A percentile compares a stretch with the other conserved stretches of the same genome.
Evolutionary conservation across 352 stramenopile species (phyloP).

Genomic region (Globisporangium camurandrum): DNA sequence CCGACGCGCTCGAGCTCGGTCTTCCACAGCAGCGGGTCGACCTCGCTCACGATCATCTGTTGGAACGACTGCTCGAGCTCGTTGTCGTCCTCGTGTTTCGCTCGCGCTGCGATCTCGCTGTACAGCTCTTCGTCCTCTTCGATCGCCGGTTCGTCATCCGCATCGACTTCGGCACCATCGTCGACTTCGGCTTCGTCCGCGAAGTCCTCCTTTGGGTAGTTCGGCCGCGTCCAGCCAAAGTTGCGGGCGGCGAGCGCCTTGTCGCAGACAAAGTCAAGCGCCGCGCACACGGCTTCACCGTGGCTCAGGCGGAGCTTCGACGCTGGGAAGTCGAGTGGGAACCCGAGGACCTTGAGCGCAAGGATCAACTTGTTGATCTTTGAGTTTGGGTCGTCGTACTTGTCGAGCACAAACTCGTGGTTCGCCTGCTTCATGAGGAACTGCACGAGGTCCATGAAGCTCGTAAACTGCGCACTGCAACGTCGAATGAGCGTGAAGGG

Average conservation of each 20-base stretch:
- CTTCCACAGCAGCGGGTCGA: conserved; percentile 77
- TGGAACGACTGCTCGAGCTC: conserved; percentile 71
- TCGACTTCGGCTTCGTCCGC: conserved; percentile 53
- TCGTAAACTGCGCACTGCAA: conserved; percentile 66
- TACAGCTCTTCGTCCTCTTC: conserved; percentile 33
- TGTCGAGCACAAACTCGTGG: conserved; percentile 80
- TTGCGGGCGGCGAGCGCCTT: conserved; percentile 54
- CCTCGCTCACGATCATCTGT: conserved; percentile 81
- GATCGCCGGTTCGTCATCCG: conserved; percentile 9
- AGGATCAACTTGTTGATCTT: conserved; percentile 86
- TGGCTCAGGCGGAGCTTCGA: conserved; percentile 74
- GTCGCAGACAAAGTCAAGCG: conserved; percentile 80
- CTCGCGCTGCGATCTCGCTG: conserved; percentile 40
- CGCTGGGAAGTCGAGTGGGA: conserved; percentile 72
- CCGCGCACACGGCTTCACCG: conserved; percentile 63
- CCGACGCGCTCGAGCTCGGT: conserved; percentile 79
- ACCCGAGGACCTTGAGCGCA: conserved; percentile 72
- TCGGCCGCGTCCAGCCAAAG: conserved; percentile 57
- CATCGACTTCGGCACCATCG: conserved; percentile 43
- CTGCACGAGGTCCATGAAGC: conserved; percentile 61
- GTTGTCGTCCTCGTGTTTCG: conserved; percentile 32
- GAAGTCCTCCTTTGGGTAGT: conserved; percentile 73
- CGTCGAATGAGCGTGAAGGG: neutral
- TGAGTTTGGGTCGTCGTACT: conserved; percentile 84
- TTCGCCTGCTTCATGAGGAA: conserved; percentile 71